These are phyloP conservation scores for Rhodotorula sp. DNA, from an alignment of 1,284 basidiomycete genomes.

Conservation along the genomic window DNA sequence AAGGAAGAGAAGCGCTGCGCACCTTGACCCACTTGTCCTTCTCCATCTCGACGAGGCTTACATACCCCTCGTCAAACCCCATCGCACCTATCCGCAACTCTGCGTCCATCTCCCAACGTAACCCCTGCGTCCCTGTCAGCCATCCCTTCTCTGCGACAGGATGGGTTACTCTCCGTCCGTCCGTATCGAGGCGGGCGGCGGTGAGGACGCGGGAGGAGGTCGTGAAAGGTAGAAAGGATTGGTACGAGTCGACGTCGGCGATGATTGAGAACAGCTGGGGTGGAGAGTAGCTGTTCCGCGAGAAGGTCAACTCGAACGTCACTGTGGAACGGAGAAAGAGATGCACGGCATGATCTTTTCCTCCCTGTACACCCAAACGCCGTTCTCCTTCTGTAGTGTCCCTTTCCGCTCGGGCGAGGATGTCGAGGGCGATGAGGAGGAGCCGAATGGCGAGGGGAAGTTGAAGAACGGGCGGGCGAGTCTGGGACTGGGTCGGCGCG, in stretches of 20 bases:
- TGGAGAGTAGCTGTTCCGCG: conserved; percentile 59
- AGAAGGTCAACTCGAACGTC: neutral
- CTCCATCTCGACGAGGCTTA: conserved; percentile 74
- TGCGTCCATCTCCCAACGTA: conserved; percentile 64
- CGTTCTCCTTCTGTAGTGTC: conserved; percentile 12
- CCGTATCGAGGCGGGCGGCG: conserved; percentile 11
- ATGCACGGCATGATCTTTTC: conserved; percentile 29
- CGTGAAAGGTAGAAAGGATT: conserved; percentile 86
- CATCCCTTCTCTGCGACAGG: conserved; percentile 25
- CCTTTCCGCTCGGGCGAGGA: conserved; percentile 16
- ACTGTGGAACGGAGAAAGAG: neutral
- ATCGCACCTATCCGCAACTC: conserved; percentile 88
- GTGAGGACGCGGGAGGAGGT: conserved; percentile 66
- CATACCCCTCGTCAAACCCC: conserved; percentile 80
- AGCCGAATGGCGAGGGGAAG: conserved; percentile 25
- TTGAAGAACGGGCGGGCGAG: conserved; percentile 28
- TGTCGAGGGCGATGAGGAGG: conserved; percentile 4
- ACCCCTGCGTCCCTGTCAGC: conserved; percentile 25
- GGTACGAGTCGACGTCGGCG: conserved; percentile 81
- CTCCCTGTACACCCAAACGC: conserved; percentile 29
- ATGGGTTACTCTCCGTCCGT: conserved; percentile 13
- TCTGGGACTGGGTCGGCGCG: neutral
- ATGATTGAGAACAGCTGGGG: conserved; percentile 81
- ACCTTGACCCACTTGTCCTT: conserved; percentile 77
- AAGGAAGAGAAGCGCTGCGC: conserved; percentile 44